Percentiles rank a stretch among this genome's conserved stretches.
These are phyloP conservation scores for Pseudonitzschia delicatissima DNA, from an alignment of 108 stramenopile genomes.

Conservation along the genomic window DNA sequence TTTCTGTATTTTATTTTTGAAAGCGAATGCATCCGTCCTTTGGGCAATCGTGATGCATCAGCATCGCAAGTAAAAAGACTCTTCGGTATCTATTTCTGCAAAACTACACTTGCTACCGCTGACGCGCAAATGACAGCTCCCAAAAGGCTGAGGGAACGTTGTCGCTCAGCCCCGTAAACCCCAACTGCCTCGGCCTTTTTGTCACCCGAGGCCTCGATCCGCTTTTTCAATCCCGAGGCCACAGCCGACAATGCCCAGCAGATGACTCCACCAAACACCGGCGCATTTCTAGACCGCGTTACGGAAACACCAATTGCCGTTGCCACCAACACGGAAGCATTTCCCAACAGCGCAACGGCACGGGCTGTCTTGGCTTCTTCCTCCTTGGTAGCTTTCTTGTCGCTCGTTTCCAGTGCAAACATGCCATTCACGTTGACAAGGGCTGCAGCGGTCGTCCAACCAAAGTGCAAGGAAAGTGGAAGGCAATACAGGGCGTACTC, in stretches of 20 bases:
- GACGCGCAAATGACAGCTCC: constrained; percentile 6
- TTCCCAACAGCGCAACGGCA: constrained; percentile 44
- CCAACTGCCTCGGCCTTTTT: not conserved
- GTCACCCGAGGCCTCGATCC: not conserved
- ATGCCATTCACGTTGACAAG: constrained; percentile 71
- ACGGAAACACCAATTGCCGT: constrained; percentile 57
- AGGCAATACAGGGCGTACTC: constrained; percentile 27
- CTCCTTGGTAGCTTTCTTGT: not conserved
- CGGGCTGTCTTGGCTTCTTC: not conserved
- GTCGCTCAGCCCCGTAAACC: constrained; percentile 10
- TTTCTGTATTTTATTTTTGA: too few species aligned
- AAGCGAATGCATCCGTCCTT: too few species aligned
- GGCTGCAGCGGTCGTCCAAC: constrained; percentile 70
- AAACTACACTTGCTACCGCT: too few species aligned
- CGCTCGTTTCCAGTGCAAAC: constrained; percentile 35
- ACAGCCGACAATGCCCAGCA: constrained; percentile 74
- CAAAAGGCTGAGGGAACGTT: not conserved
- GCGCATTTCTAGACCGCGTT: constrained; percentile 26
- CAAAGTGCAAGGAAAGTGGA: constrained; percentile 65
- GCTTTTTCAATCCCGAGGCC: constrained; percentile 14
- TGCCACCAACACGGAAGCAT: constrained; percentile 58
- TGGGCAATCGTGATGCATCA: too few species aligned
- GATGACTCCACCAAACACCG: constrained; percentile 61
- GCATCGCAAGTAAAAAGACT: too few species aligned
- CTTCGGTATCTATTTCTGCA: too few species aligned